Conservation (phyloP, 257 asterid species). For the Verbena officinalis region DNA sequence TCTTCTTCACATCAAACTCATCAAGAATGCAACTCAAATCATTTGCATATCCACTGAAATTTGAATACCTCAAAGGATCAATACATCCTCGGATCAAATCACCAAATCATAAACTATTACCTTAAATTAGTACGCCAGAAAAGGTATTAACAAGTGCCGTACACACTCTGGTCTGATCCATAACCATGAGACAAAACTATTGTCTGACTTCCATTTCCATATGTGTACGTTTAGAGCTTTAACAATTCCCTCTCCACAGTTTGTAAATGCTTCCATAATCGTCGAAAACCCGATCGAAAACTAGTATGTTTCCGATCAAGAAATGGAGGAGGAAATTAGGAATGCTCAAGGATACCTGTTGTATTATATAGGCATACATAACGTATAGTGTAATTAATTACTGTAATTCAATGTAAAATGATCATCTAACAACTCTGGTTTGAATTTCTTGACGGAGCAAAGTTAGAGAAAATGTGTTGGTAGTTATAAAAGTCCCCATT, state of each 20-base stretch:
- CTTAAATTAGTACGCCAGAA: conserved; percentile 2
- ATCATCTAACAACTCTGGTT: too few species aligned
- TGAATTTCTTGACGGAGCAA: too few species aligned
- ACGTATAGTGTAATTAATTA: too few species aligned
- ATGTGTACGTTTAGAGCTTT: background rate
- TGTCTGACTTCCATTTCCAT: conserved; percentile 12
- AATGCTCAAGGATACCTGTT: too few species aligned
- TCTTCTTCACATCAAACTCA: background rate
- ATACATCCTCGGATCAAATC: conserved; percentile 3
- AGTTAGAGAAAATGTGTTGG: too few species aligned
- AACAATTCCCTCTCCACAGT: background rate
- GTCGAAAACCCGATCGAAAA: too few species aligned
- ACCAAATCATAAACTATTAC: conserved; percentile 16
- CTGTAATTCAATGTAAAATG: too few species aligned
- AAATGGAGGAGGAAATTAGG: too few species aligned
- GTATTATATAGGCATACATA: too few species aligned
- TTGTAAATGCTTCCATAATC: background rate
- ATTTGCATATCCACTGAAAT: conserved; percentile 1
- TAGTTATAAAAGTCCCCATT: too few species aligned
- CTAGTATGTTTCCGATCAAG: too few species aligned
- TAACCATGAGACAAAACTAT: conserved; percentile 16
- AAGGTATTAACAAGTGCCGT: background rate
- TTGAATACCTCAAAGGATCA: background rate
- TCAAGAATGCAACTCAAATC: conserved; percentile 17
- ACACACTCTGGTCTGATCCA: background rate